Base-by-base conservation (phyloP, 306 rosid species). In the Vigna trinervia region DNA sequence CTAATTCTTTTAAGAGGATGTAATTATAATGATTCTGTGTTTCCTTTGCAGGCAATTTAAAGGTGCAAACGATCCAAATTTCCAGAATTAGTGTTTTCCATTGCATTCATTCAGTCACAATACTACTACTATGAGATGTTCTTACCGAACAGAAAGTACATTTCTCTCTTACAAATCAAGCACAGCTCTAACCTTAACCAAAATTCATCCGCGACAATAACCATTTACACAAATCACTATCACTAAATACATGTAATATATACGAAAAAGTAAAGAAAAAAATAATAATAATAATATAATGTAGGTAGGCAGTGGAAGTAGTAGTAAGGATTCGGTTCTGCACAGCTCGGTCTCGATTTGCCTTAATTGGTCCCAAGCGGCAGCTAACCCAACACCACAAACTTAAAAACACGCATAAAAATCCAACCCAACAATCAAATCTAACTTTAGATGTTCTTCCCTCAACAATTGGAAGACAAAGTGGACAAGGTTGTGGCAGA, bases 401-500 rank as follows among this genome's bases (percentile, higher is more conserved):
- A 51, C 68, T 59, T 34, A 39, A 32, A 41, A 32, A 45, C 81
- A 54, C 76, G 50, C 79, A 43, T 53, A 41, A 58, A 80, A 84
- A 66, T 22, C 43, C 72, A 59, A 30, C 15, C 75, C 51, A 65
- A 48, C 15, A 59, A 58, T 26, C 61, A 66, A 79, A 77, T 20
- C 65, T 59, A 64, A 12, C 65, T 12, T 54, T 38, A 19, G 43
- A 46, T 72, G 63, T 41, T 56, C 73, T 64, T 30, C 48, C 46
- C 8, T 68, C 69, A 85, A 70, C 83, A 78, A 59, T 82, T 84
- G 4, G 93, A 94, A n/a, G 96, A 94, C 13, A 84, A 50, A 38
- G 88, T 76, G 11, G 98, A 94, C 4, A 89, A 74, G 3, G 97
- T 90, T 22, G 98, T 92, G 6, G 96, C 97, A 1, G 95, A 92